Evolutionary conservation across 2,329 filamentous ascomycete genomes (phyloP), one percentile per base, ranked within the genome.

Genomic region (Cladosporium sp.): DNA sequence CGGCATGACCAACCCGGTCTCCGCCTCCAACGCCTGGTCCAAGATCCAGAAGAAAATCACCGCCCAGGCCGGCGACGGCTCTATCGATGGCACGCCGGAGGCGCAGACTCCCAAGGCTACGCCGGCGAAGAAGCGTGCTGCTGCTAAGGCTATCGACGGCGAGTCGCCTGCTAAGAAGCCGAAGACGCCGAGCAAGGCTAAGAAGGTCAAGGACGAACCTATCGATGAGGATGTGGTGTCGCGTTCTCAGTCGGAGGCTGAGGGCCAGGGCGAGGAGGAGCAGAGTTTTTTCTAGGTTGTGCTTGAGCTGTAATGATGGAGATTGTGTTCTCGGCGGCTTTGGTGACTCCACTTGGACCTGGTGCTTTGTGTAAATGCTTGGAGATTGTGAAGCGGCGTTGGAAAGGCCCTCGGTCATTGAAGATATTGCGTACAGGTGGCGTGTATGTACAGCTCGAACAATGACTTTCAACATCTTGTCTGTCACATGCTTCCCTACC

Each of bases 21-120:
- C 72, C 16, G 74, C 74, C 18, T 56, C 64, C 56, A 77, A 77
- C 64, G 76, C 75, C 51, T 76, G 74, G 75, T 51, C 58, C 30
- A 57, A 39, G 2, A 73, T 77, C 69, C 74, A 72, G 68, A 76
- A 73, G 70, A 77, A 77, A 66, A 66, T 77, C 48, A 64, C 65
- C 16, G 65, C 69, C 14, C 64, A 65, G 26, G 67, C 26, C 32
- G 48, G 30, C 30, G 30, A 39, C 46, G 59, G 43, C 21, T 21
- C 26, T 34, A 13, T 32, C n/a, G 63, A 21, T 32, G 34, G 23
- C 59, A 67, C 60, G n/a, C 61, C 67, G 26, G 68, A 71, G 58
- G 61, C 23, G 5, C 30, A 34, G 51, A 66, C 67, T 64, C 64
- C 64, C 16, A 64, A 64, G 53, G n/a, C 53, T 32, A 51, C 51